These are phyloP conservation scores for Scalesia atractyloides DNA, from an alignment of 129 eudicot species.

Conservation along the genomic window DNA sequence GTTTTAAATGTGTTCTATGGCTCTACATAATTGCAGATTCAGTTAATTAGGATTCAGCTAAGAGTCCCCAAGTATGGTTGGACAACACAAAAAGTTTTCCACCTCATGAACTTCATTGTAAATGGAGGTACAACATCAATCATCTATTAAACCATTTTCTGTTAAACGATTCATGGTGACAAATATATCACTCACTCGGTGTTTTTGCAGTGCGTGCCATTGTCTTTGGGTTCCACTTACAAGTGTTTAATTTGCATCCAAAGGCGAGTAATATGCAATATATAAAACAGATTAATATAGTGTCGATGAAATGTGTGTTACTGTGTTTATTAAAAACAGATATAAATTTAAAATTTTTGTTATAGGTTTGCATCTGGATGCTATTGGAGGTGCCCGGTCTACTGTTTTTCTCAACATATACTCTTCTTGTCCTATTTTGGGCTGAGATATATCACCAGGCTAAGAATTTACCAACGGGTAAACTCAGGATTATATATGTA, in stretches of 20 bases:
- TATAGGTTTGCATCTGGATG: slow-evolving; percentile 60
- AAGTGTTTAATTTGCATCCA: slow-evolving; percentile 41
- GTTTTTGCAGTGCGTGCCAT: slow-evolving; percentile 37
- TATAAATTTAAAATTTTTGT: background rate
- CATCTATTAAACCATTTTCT: background rate
- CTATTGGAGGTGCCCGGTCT: slow-evolving; percentile 79
- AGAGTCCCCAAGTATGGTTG: slow-evolving; percentile 90
- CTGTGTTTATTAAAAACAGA: background rate
- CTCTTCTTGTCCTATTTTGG: slow-evolving; percentile 93
- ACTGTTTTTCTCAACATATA: slow-evolving; percentile 81
- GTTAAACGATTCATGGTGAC: background rate
- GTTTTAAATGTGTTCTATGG: background rate
- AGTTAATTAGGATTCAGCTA: slow-evolving; percentile 65
- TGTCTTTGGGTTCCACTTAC: slow-evolving; percentile 44
- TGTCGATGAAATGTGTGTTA: background rate
- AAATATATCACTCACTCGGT: background rate
- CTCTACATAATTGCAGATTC: slow-evolving; percentile 46
- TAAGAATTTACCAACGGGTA: slow-evolving; percentile 81
- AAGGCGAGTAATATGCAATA: slow-evolving; percentile 21
- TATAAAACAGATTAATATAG: too few species aligned
- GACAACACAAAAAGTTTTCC: slow-evolving; percentile 81
- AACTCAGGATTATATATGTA: slow-evolving; percentile 58
- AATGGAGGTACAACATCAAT: slow-evolving; percentile 62
- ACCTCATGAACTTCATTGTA: slow-evolving; percentile 75
- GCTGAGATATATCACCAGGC: slow-evolving; percentile 96